phyloP scores from a whole-genome alignment of 495 filamentous ascomycete genomes.

The Pyrenula aspistea region DNA sequence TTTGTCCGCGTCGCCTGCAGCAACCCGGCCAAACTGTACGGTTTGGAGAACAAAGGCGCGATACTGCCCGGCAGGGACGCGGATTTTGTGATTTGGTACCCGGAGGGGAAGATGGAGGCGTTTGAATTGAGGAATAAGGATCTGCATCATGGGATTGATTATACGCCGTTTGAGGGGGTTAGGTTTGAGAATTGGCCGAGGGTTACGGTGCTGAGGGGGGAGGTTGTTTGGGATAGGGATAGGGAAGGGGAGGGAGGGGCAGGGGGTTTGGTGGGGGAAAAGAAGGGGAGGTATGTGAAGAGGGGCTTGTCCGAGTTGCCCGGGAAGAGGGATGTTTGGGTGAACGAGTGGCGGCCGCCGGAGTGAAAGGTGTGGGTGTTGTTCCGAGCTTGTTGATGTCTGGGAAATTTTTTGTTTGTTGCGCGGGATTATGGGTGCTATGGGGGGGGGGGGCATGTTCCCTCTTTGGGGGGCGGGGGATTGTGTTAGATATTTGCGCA shows the following conservation, averaged over 20 bases:
- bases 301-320: conserved; percentile 26
- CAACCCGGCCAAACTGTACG: conserved; percentile 51
- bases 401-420: too few species aligned
- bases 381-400: too few species aligned
- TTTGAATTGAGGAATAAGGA: conserved; percentile 35
- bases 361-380: too few species aligned
- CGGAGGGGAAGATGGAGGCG: conserved; percentile 17
- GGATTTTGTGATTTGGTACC: conserved; percentile 33
- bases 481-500: too few species aligned
- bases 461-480: too few species aligned
- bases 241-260: conserved; percentile 32
- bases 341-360: background rate
- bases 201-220: conserved; percentile 45
- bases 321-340: conserved; percentile 3
- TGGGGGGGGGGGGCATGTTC: too few species aligned
- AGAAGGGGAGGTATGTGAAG: conserved; percentile 44
- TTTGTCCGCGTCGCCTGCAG: conserved; percentile 47
- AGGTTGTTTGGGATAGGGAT: conserved; percentile 45
- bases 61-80: conserved; percentile 38
- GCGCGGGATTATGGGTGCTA: too few species aligned
- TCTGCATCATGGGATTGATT: conserved; percentile 48
- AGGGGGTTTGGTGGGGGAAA: conserved; percentile 35
- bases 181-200: conserved; percentile 45
- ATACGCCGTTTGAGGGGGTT: conserved; percentile 49
- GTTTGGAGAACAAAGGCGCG: conserved; percentile 40